Evolutionary conservation across 495 filamentous ascomycete genomes (phyloP), one percentile per base, ranked within the genome.

Genomic region (Letharia lupina): DNA sequence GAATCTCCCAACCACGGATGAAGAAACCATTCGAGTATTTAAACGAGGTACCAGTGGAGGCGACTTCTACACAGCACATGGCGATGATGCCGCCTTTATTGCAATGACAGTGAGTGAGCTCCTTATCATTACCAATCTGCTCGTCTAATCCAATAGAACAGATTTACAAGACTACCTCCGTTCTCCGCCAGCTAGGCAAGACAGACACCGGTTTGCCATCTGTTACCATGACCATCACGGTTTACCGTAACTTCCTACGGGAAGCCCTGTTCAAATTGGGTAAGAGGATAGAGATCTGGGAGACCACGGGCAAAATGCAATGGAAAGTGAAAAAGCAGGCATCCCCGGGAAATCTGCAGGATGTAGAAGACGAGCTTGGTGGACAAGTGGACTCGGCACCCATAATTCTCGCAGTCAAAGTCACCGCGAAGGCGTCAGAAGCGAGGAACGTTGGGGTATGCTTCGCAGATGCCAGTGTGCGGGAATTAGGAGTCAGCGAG

Each of bases 91-190:
- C 44, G 85, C 87, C 67, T 96, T 96, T 78, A 95, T 98, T 75
- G 94, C 94, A 15, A 83, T 89, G 60, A 96, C 91, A 5, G 88
- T 83, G 75, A 69, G 81, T 69, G 33, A 40, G 39, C 39, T 37
- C 31, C 40, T 18, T 59, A 62, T 42, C 31, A 35, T 20, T 23
- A 60, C 35, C 28, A 50, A 54, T 37, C 41, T 28, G 18, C n/a
- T 54, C 9, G 16, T 48, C 63, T 66, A n/a, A 66, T 6, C 68
- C 52, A 15, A 50, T 35, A 12, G 7, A 63, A 40, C 70, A 88
- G 84, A 88, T 97, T 61, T 98, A 97, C 81, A 96, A 96, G 78
- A 97, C 95, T 10, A 98, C 93, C 16, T 96, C 95, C 4, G 93
- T 98, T 15, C 82, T 98, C 18, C 86, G 92, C 56, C 90, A 94